These are phyloP conservation scores for Dittrichia graveolens DNA, from an alignment of 129 eudicot genomes.

Conservation along the genomic window DNA sequence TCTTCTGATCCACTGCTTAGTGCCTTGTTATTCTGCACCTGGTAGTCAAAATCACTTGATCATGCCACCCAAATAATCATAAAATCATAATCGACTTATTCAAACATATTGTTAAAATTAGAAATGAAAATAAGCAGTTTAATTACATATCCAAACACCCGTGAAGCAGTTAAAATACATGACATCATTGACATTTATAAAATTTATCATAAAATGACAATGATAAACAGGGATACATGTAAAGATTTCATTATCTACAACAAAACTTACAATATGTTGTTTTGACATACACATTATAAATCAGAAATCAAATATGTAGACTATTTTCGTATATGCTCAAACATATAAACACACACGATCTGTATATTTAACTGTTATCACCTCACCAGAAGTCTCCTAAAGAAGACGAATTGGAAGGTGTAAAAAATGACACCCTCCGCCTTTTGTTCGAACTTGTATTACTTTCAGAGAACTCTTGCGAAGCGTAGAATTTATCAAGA, in stretches of 20 bases:
- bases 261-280: slow-evolving; percentile 19
- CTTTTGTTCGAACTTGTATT: slow-evolving; percentile 57
- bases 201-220: neutral
- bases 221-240: neutral
- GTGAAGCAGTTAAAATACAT: too few species aligned
- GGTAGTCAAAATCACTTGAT: too few species aligned
- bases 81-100: too few species aligned
- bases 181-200: slow-evolving; percentile 1
- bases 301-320: slow-evolving; percentile 8
- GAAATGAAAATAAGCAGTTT: too few species aligned
- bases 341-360: slow-evolving; percentile 23
- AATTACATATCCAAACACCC: too few species aligned
- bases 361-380: slow-evolving; percentile 19
- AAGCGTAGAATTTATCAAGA: slow-evolving; percentile 77
- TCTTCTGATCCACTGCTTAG: too few species aligned
- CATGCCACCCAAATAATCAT: too few species aligned
- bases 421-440: slow-evolving; percentile 62
- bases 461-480: slow-evolving; percentile 61
- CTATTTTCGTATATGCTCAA: slow-evolving; percentile 36
- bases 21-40: too few species aligned
- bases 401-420: slow-evolving; percentile 54
- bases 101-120: too few species aligned
- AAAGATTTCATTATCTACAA: slow-evolving; percentile 23
- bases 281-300: slow-evolving; percentile 30
- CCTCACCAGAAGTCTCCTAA: slow-evolving; percentile 60